Percentiles rank a stretch among this genome's conserved stretches.
Evolutionary conservation across 2,329 filamentous ascomycete species (phyloP).

Genomic region (Colletotrichum costaricense): DNA sequence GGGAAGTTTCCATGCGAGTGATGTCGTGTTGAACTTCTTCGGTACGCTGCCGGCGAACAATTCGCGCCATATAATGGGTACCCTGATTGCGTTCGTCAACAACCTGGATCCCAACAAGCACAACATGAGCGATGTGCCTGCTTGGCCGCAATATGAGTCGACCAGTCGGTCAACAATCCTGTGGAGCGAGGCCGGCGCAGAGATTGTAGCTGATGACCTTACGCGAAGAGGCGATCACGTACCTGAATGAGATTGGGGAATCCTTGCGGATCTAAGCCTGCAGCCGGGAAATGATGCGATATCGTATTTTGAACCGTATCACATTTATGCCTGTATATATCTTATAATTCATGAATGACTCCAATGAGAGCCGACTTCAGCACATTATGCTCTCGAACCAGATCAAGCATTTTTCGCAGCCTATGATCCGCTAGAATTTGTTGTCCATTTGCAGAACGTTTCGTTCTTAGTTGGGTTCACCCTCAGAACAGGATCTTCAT

Average conservation of each 20-base stretch:
- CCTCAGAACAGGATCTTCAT: no score
- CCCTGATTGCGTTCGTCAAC: slow-evolving; percentile 79
- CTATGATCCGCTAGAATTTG: no score
- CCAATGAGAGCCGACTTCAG: no score
- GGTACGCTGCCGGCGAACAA: slow-evolving; percentile 61
- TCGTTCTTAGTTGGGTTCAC: no score
- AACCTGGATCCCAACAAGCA: slow-evolving; percentile 74
- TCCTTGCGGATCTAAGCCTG: background rate
- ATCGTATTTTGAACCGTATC: no score
- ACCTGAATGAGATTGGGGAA: background rate
- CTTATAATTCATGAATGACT: no score
- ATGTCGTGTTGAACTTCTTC: slow-evolving; percentile 72
- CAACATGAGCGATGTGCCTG: slow-evolving; percentile 42
- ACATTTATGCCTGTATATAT: no score
- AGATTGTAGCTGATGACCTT: slow-evolving; percentile 1
- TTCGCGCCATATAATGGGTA: slow-evolving; percentile 58
- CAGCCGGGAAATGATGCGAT: background rate
- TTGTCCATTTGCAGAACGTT: no score
- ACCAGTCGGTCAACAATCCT: background rate
- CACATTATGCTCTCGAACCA: no score
- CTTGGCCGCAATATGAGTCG: slow-evolving; percentile 46
- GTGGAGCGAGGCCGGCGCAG: background rate
- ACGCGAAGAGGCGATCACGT: slow-evolving; percentile 1
- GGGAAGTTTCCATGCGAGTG: slow-evolving; percentile 80
- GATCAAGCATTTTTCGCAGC: no score